These are phyloP conservation scores for Geoglossum cookeanum DNA, from an alignment of 2,329 filamentous ascomycete species.

Conservation along the genomic window DNA sequence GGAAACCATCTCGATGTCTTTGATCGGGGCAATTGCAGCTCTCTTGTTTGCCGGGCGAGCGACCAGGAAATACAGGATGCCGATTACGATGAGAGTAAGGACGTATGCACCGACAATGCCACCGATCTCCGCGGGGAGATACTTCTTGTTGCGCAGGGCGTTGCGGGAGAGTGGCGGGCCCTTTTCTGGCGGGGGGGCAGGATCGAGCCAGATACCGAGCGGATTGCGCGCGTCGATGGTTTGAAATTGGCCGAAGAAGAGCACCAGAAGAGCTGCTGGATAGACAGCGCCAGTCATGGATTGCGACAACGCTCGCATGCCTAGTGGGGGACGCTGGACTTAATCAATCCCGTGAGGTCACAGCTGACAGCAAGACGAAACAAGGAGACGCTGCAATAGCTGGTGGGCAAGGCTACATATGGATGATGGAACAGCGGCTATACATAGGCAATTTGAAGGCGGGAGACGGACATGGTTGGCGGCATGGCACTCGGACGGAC, in stretches of 20 bases:
- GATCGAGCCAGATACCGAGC: conserved; percentile 11
- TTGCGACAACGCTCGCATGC: background rate
- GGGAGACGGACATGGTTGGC: background rate
- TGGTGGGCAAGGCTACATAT: background rate
- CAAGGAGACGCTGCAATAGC: background rate
- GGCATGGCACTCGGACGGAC: too few relatives aligned
- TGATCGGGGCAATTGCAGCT: conserved; percentile 28
- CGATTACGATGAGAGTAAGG: conserved; percentile 53
- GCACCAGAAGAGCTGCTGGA: background rate
- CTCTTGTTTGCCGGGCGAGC: conserved; percentile 33
- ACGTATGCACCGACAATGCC: conserved; percentile 74
- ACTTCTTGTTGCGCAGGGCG: conserved; percentile 39
- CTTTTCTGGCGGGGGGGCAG: conserved; percentile 39
- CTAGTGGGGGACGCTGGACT: background rate
- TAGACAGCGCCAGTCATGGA: background rate
- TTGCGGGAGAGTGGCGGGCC: conserved; percentile 38
- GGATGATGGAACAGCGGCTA: background rate
- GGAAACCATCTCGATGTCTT: conserved; percentile 39
- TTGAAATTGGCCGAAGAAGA: background rate
- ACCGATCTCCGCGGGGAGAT: conserved; percentile 65
- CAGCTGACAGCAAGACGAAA: background rate
- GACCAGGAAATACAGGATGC: conserved; percentile 43
- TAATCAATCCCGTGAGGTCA: background rate
- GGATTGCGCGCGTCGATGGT: background rate
- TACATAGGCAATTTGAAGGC: background rate